Percentiles rank a stretch among this genome's conserved stretches.
Evolutionary conservation across 2,329 filamentous ascomycete species (phyloP).

Genomic region (Orbilia ellipsospora): DNA sequence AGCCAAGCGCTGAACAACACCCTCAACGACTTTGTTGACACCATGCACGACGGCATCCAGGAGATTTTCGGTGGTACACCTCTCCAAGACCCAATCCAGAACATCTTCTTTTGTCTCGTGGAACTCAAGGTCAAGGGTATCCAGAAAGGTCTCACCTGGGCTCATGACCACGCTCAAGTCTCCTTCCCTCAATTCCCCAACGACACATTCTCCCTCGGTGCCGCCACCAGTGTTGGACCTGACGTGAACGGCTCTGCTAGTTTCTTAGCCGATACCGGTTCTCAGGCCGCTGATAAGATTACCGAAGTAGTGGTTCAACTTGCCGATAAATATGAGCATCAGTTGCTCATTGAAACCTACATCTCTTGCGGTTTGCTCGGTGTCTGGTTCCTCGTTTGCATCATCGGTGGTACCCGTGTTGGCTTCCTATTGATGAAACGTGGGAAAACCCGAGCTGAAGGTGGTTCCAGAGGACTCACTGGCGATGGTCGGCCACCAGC

Average conservation of each 20-base stretch:
- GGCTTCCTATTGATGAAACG: conserved; percentile 71
- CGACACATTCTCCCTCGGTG: conserved; percentile 84
- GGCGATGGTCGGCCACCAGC: conserved; percentile 35
- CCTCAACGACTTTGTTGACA: conserved; percentile 80
- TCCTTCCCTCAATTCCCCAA: conserved; percentile 80
- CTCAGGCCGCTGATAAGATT: conserved; percentile 81
- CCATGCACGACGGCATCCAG: conserved; percentile 79
- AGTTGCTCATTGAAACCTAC: conserved; percentile 79
- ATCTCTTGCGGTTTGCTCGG: conserved; percentile 80
- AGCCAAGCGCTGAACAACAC: conserved; percentile 86
- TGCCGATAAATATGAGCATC: conserved; percentile 73
- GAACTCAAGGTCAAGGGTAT: conserved; percentile 85
- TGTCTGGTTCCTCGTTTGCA: conserved; percentile 80
- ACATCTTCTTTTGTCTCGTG: conserved; percentile 87
- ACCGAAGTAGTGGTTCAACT: conserved; percentile 79
- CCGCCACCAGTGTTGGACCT: conserved; percentile 70
- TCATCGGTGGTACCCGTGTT: conserved; percentile 78
- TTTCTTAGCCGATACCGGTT: conserved; percentile 81
- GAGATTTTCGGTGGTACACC: conserved; percentile 80
- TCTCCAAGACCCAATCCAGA: conserved; percentile 72
- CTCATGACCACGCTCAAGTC: conserved; percentile 85
- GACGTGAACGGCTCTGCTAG: conserved; percentile 70
- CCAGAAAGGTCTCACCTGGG: conserved; percentile 91
- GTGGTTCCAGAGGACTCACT: conserved; percentile 58
- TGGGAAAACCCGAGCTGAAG: conserved; percentile 72